Evolutionary conservation across 139 green algal species (phyloP).

Genomic region (Monoraphidium neglectum): DNA sequence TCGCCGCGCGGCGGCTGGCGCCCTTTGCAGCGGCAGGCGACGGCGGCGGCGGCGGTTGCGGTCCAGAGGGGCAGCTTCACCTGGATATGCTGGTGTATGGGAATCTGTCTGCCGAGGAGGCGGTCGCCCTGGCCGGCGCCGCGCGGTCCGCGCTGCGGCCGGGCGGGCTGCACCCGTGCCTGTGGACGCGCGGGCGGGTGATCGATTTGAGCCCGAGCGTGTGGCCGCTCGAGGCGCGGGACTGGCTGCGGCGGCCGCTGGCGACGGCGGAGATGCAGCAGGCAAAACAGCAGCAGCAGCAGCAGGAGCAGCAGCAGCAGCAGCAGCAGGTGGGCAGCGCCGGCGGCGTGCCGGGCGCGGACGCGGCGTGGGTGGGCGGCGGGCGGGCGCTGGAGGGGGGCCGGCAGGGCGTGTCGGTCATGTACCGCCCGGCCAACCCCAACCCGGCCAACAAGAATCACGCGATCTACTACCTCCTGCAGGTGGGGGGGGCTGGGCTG

Average conservation of each 20-base stretch:
- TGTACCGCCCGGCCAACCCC: conserved; percentile 44
- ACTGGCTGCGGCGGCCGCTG: background rate
- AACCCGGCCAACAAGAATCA: conserved; percentile 56
- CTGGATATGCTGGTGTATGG: conserved; percentile 46
- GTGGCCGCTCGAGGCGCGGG: background rate
- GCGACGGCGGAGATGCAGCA: background rate
- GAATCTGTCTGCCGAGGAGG: conserved; percentile 30
- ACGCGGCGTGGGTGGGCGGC: background rate
- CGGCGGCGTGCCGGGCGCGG: background rate
- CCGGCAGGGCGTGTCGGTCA: background rate
- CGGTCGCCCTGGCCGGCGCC: background rate
- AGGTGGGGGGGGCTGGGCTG: conserved; percentile 25
- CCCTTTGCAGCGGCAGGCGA: too few species aligned
- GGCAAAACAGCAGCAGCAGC: background rate
- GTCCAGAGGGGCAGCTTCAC: background rate
- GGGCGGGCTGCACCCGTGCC: background rate
- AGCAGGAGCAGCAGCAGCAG: conserved; percentile 3
- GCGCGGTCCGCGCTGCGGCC: conserved; percentile 8
- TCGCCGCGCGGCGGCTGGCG: conserved; percentile 8
- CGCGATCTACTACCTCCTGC: conserved; percentile 42
- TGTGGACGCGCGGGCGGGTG: background rate
- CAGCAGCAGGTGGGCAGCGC: background rate
- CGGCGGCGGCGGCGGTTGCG: too few species aligned
- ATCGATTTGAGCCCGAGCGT: conserved; percentile 13
- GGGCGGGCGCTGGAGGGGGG: background rate